Percentiles rank a stretch among this genome's conserved stretches.
phyloP scores from a whole-genome alignment of 2,329 filamentous ascomycete genomes.

The Exutisphaerella laricina region DNA sequence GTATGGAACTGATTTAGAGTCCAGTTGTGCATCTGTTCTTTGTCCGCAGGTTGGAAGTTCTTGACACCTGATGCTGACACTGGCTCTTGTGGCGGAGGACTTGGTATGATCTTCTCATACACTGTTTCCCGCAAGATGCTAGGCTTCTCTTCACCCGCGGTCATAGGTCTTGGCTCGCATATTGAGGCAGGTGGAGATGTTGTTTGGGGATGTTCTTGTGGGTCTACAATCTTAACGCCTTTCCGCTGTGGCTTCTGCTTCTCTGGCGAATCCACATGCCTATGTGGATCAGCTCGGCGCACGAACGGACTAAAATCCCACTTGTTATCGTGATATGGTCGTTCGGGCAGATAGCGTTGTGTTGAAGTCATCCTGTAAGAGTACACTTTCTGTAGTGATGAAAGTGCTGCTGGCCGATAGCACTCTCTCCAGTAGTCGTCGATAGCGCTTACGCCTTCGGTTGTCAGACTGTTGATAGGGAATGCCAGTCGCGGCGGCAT shows the following conservation, averaged over 20 bases:
- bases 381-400: constrained; percentile 88
- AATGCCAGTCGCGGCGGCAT: constrained; percentile 45
- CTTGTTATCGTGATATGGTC: constrained; percentile 59
- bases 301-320: constrained; percentile 87
- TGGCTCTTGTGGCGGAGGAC: constrained; percentile 6
- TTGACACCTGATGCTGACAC: constrained; percentile 5
- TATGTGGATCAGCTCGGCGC: constrained; percentile 50
- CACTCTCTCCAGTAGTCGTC: constrained; percentile 99
- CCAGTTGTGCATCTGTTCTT: constrained; percentile 78
- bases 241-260: constrained; percentile 62
- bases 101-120: constrained; percentile 5
- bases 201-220: constrained; percentile 33
- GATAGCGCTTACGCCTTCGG: constrained; percentile 51
- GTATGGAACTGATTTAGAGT: constrained; percentile 80
- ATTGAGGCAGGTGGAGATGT: constrained; percentile 5
- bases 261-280: constrained; percentile 49
- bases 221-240: constrained; percentile 64
- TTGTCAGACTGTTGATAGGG: constrained; percentile 5
- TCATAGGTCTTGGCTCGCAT: constrained; percentile 8
- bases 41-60: constrained; percentile 57
- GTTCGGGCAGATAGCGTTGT: constrained; percentile 73
- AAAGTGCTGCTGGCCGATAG: constrained; percentile 81
- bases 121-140: constrained; percentile 38
- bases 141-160: constrained; percentile 30
- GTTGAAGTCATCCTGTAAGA: constrained; percentile 84